These are phyloP conservation scores for Lodderomyces metapsilosis DNA, from an alignment of 1,139 yeast species.

Conservation along the genomic window DNA sequence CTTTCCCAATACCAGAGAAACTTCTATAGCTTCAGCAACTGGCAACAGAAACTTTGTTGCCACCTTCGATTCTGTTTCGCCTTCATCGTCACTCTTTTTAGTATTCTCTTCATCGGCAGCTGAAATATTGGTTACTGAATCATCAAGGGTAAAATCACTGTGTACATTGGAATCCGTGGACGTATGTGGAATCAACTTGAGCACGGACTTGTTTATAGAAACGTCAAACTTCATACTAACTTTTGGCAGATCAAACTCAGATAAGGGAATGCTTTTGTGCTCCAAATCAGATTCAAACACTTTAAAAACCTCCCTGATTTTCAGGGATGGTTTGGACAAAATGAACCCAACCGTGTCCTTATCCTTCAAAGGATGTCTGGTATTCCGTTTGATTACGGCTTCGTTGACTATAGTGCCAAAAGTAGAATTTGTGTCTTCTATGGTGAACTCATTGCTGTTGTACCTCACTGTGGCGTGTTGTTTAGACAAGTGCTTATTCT, in stretches of 20 bases:
- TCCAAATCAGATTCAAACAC: conserved; percentile 7
- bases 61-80: background rate
- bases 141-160: conserved; percentile 1
- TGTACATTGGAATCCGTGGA: background rate
- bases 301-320: conserved; percentile 19
- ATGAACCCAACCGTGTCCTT: conserved; percentile 35
- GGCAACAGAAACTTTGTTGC: no score
- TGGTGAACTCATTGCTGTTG: background rate
- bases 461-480: conserved; percentile 16
- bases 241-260: conserved; percentile 23
- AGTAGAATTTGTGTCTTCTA: conserved; percentile 23
- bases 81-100: background rate
- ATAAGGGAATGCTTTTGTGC: conserved; percentile 19
- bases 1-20: background rate
- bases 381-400: conserved; percentile 19
- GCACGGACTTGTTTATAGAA: conserved; percentile 9
- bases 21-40: no score
- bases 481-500: conserved; percentile 35
- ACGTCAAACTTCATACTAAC: conserved; percentile 26
- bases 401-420: conserved; percentile 41
- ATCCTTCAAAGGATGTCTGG: conserved; percentile 18
- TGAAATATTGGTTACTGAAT: background rate
- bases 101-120: background rate
- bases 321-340: conserved; percentile 27
- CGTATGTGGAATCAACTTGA: conserved; percentile 12